Evolutionary conservation across 2,329 filamentous ascomycete species (phyloP), one percentile per base, ranked within the genome.

Genomic region (Pyrenophora teres): DNA sequence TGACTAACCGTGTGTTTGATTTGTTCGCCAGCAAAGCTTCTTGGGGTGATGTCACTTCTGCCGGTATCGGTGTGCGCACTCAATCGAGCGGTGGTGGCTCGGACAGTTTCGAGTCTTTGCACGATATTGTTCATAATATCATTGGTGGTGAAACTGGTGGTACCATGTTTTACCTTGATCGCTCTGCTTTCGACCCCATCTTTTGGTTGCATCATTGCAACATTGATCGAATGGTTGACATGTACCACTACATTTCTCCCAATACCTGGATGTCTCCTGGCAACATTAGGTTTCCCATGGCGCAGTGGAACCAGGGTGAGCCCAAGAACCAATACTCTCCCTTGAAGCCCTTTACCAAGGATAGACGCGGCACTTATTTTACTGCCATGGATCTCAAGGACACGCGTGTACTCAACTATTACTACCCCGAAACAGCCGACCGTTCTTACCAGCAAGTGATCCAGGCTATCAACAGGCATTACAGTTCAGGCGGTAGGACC

Each of bases 111-210:
- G 71, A 74, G 54, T 63, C 67, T 18, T 49, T 71, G 27, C 71
- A 74, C 62, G 71, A 74, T 42, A 59, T 59, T 36, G 56, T 72
- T 35, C 71, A 74, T 64, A 64, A 61, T 52, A 67, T 65, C 25
- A 62, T 61, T 58, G 71, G 71, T 57, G 71, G 71, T 49, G 65
- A 67, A 44, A 49, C 85, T 9, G 85, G 81, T 57, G 87, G 88
- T 4, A 87, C 90, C 67, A 88, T 93, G 86, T 83, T 85, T 38
- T 89, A 87, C 70, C 84, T 91, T 48, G 71, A 74, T 49, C 86
- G 88, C 59, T 89, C 89, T n/a, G 83, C 88, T 0, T 94, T 91
- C 68, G 90, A 94, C 64, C 90, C 90, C 1, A 76, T 91, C 32
- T 74, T 74, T 65, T 73, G 69, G 70, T 64, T 74, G n/a, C 71